Percentiles rank a stretch among this genome's conserved stretches.
These are phyloP conservation scores for Echeveria elegans DNA, from an alignment of 164 flowering plant genomes.

Conservation along the genomic window DNA sequence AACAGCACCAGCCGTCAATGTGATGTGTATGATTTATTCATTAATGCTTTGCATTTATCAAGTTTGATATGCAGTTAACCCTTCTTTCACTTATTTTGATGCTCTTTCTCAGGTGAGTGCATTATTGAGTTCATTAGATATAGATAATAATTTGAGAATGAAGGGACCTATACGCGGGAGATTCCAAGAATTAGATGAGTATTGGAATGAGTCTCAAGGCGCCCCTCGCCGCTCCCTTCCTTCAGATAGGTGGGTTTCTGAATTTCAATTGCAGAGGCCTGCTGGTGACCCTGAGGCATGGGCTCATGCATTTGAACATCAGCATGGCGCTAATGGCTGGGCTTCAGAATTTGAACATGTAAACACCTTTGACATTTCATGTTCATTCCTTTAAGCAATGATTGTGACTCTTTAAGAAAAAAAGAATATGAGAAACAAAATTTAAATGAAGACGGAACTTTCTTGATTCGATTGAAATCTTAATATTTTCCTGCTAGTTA, in stretches of 20 bases:
- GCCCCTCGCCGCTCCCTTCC: conserved; percentile 26
- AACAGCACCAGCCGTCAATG: not conserved
- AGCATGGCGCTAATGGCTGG: conserved; percentile 85
- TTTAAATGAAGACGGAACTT: not conserved
- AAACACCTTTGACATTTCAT: not conserved
- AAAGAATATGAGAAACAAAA: not conserved
- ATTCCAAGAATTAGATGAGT: conserved; percentile 66
- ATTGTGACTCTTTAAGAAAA: not conserved
- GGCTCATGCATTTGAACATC: conserved; percentile 76
- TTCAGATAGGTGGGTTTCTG: conserved; percentile 67
- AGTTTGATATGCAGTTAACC: not conserved
- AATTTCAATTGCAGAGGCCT: conserved; percentile 41
- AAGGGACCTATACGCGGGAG: conserved; percentile 60
- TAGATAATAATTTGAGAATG: conserved; percentile 48
- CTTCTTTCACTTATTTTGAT: not conserved
- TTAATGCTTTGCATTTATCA: not conserved
- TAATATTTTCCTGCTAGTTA: not conserved
- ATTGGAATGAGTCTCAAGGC: conserved; percentile 90
- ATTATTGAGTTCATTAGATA: conserved; percentile 70
- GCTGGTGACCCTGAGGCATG: conserved; percentile 51
- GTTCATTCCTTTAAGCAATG: not conserved
- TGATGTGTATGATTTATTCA: not conserved
- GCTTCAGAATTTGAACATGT: conserved; percentile 93
- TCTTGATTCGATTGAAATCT: not conserved
- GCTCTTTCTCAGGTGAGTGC: conserved; percentile 61